Evolutionary conservation across 164 flowering plant genomes (phyloP).

Genomic region (Malania oleifera): DNA sequence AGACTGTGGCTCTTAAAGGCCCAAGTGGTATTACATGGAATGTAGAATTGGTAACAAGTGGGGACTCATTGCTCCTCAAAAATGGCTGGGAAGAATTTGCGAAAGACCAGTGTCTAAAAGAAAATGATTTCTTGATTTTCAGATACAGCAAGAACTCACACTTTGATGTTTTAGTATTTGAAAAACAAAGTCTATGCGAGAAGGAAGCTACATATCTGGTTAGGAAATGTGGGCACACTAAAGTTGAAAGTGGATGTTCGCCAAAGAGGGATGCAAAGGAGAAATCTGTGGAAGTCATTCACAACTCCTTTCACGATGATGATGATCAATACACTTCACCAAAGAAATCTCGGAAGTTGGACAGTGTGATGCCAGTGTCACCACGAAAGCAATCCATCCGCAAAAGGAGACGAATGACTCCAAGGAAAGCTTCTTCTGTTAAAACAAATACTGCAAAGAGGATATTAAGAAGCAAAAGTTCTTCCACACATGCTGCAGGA

Average conservation of each 20-base stretch:
- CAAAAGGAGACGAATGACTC: no score
- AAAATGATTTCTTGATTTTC: conserved; percentile 35
- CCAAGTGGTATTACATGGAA: conserved; percentile 37
- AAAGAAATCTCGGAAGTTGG: conserved; percentile 1
- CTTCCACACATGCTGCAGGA: no score
- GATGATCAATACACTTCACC: conserved; percentile 7
- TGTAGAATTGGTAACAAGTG: conserved; percentile 17
- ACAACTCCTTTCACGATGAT: background rate
- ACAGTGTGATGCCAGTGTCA: background rate
- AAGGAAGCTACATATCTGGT: conserved; percentile 34
- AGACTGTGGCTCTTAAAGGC: conserved; percentile 26
- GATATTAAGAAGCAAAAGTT: no score
- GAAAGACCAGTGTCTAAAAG: conserved; percentile 25
- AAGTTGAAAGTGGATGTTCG: conserved; percentile 6
- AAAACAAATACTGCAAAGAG: no score
- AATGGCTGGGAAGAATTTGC: conserved; percentile 46
- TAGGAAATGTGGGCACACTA: conserved; percentile 20
- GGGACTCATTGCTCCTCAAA: conserved; percentile 19
- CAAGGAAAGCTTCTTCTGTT: no score
- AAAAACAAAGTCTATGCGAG: conserved; percentile 33
- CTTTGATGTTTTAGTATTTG: conserved; percentile 41
- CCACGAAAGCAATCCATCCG: background rate
- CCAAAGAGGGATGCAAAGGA: conserved; percentile 3
- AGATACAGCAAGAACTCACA: conserved; percentile 30
- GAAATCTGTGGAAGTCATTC: conserved; percentile 11